Percentiles rank a stretch among this genome's conserved stretches.
Conservation (phyloP, 768 basidiomycete species). For the Ephemerocybe angulata region DNA sequence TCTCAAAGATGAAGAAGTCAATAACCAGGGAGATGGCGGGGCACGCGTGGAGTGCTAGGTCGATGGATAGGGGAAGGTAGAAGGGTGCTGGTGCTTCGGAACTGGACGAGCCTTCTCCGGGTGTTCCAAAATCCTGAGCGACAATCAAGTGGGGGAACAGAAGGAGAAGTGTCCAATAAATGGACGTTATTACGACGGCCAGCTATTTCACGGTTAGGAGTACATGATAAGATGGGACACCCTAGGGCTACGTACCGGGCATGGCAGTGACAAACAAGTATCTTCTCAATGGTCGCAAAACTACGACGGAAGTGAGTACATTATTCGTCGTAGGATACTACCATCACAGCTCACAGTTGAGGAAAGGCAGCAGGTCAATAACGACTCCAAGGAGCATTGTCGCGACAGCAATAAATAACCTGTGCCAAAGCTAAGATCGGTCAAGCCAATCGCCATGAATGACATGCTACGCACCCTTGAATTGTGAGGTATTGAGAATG, state of each 20-base stretch:
- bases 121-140: constrained; percentile 16
- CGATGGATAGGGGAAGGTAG: constrained; percentile 49
- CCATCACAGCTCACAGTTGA: constrained; percentile 17
- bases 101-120: constrained; percentile 22
- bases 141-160: constrained; percentile 58
- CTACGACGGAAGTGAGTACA: constrained; percentile 22
- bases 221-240: not conserved
- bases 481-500: constrained; percentile 75
- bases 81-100: constrained; percentile 27
- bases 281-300: constrained; percentile 47
- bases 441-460: not conserved
- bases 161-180: constrained; percentile 69
- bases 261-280: constrained; percentile 58
- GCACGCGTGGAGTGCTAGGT: constrained; percentile 62
- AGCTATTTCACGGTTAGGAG: constrained; percentile 20
- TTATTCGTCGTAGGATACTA: not conserved
- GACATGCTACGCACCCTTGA: constrained; percentile 50
- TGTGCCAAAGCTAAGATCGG: constrained; percentile 13
- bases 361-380: constrained; percentile 29
- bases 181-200: constrained; percentile 37
- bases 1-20: constrained; percentile 69
- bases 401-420: constrained; percentile 33
- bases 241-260: constrained; percentile 44
- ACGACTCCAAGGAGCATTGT: constrained; percentile 34
- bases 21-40: constrained; percentile 55